Base-by-base conservation (phyloP, 2,329 filamentous ascomycete species). In the Chaetomium olivaceum region DNA sequence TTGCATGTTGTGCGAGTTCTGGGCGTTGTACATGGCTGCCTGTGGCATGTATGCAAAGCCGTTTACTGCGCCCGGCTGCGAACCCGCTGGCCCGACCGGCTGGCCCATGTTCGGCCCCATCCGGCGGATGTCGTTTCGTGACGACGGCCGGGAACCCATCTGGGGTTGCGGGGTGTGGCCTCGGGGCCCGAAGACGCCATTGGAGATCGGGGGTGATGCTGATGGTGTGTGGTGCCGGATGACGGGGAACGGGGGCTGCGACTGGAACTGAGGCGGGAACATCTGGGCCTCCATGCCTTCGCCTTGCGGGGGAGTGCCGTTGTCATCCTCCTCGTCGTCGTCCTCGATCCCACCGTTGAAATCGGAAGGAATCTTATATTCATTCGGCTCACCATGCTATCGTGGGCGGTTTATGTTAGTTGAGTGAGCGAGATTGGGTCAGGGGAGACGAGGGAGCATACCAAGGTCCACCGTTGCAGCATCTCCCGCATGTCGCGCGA, bases 311-410 rank as follows among this genome's bases (percentile, higher is more conserved):
- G 90, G 91, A 7, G 90, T 91, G 65, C 84, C 89, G 33, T 90
- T 89, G 65, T 89, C 88, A 62, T 92, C 88, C 46, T 93, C 90
- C 27, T 91, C 91, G 31, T 91, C 91, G 19, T 96, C 93, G 58
- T 97, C 93, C 61, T 95, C 92, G 71, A 91, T 90, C 68, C 91
- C 90, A 70, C 92, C 92, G 74, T 90, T 91, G 79, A 97, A 99
- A 78, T 99, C 95, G 62, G 86, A 85, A 0, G 95, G 95, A 2
- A 94, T 94, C 80, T 98, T 99, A 80, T 98, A 94, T 78, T 99
- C 95, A 78, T 95, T 96, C 54, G 93, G 90, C 66, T 88, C 90
- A 73, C 93, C 93, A 82, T 96, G 96, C 93, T 97, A 76, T 60
- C 52, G 52, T 2, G n/a, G 59, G 58, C 50, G 23, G n/a, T n/a